Base-by-base conservation (phyloP, 441 rosid genomes). In the Mallotus repandus region DNA sequence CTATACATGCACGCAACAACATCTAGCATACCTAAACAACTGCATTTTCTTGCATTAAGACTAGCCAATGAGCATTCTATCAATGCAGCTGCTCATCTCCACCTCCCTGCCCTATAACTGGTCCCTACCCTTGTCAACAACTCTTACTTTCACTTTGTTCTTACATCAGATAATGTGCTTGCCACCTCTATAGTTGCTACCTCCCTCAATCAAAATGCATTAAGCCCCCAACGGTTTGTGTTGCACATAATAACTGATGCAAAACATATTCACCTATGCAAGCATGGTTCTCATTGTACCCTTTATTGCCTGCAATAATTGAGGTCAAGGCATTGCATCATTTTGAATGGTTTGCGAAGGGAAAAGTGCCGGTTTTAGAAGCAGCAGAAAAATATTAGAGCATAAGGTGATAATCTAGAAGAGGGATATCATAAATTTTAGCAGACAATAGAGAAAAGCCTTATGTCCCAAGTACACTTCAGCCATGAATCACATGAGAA, bases 261-360 rank as follows among this genome's bases (percentile, higher is more conserved):
- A 96, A 96, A 78, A 96, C 99, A 9, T 90, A 85, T 73, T 90
- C 89, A 38, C 98, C 99, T 0, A 96, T 96, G 99, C 99, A 93
- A 79, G 98, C 99, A 15, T 96, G 99, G 99, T 96, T 96, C 83
- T 91, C 99, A 0, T 49, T 96, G 83, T 97, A 96, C 79, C 84
- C 96, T 53, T 77, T 93, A 29, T 78, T 86, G 3, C 97, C 96
- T 29, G 91, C 99, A 8, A 78, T 96, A 25, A 78, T 96, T 70
- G 98, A 96, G 85, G 98, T 96, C 18, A 93, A 93, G 89, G 98
- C 96, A 10, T 76, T 93, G 91, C 98, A 96, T 77, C 99, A 96
- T 76, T 96, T 93, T 1, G 99, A 96, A 55, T 96, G 98, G 99
- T 81, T 96, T 76, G 81, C 97, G 0, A 96, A 91, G 83, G 98